Percentiles rank a stretch among this genome's conserved stretches.
phyloP scores from a whole-genome alignment of 1,284 basidiomycete species.

The Cutaneotrichosporon sp. region DNA sequence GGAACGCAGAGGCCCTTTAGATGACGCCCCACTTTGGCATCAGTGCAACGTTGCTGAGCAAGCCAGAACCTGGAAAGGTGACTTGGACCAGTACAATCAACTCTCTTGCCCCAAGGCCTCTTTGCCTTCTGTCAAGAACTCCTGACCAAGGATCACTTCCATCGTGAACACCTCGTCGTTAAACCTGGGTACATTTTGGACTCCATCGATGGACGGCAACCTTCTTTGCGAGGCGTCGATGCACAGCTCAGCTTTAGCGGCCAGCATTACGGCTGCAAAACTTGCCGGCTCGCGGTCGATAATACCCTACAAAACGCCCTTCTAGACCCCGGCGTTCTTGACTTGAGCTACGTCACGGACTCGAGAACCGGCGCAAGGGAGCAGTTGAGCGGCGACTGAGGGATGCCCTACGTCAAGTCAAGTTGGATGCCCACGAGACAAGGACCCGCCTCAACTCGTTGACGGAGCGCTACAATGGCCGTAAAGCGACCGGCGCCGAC shows the following conservation, averaged over 20 bases:
- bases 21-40: too few species aligned
- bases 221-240: neutral
- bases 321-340: neutral
- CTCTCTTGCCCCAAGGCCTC: too few species aligned
- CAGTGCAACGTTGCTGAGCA: too few species aligned
- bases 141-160: too few species aligned
- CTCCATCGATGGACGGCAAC: neutral
- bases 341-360: neutral
- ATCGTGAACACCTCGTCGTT: neutral
- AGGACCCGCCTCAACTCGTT: too few species aligned
- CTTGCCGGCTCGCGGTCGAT: neutral
- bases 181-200: neutral
- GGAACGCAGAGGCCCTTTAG: too few species aligned
- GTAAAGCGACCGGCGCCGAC: too few species aligned
- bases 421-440: too few species aligned
- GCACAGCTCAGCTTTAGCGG: neutral
- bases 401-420: neutral
- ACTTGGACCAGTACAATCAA: too few species aligned
- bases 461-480: too few species aligned
- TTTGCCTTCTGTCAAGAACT: too few species aligned
- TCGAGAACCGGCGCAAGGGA: neutral
- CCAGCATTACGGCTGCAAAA: neutral
- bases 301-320: neutral
- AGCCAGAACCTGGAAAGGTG: too few species aligned
- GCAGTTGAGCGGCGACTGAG: neutral